phyloP scores from a whole-genome alignment of 225 moss, liverwort and hornwort genomes.

The Takakia lepidozioides region DNA sequence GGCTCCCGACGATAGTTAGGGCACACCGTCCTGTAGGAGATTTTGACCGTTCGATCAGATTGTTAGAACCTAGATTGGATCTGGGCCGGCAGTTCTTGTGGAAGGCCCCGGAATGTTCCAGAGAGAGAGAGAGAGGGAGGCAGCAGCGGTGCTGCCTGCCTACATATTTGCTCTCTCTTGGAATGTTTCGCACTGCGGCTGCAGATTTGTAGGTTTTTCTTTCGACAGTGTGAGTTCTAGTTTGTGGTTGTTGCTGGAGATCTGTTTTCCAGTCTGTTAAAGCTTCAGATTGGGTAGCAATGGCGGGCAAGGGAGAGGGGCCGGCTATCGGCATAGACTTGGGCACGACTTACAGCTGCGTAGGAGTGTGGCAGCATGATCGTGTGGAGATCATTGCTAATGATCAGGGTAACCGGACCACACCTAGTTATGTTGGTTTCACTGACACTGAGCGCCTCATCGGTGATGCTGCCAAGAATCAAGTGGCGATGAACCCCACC shows the following conservation, averaged over 20 bases:
- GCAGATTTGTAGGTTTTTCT: neutral
- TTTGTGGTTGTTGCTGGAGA: neutral
- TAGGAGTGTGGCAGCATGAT: slow-evolving; percentile 31
- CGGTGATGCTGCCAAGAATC: slow-evolving; percentile 26
- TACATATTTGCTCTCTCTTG: no score
- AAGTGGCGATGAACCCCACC: slow-evolving; percentile 33
- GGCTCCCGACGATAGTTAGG: no score
- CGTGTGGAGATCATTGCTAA: slow-evolving; percentile 31
- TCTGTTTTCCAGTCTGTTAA: neutral
- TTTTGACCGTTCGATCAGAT: no score
- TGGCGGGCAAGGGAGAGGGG: slow-evolving; percentile 28
- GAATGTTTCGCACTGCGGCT: neutral
- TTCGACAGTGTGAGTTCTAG: neutral
- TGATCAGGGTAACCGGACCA: slow-evolving; percentile 26
- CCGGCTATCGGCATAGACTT: slow-evolving; percentile 28
- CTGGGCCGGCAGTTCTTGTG: no score
- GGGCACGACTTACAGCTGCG: slow-evolving; percentile 23
- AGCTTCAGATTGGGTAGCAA: slow-evolving; percentile 1
- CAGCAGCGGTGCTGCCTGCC: no score
- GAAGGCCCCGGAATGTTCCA: no score
- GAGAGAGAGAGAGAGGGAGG: no score
- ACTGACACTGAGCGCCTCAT: slow-evolving; percentile 24
- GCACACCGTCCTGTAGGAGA: no score
- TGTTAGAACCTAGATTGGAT: no score
- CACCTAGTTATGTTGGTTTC: slow-evolving; percentile 26